phyloP scores from a whole-genome alignment of 1,284 basidiomycete species.

The Apiotrichum laibachii region DNA sequence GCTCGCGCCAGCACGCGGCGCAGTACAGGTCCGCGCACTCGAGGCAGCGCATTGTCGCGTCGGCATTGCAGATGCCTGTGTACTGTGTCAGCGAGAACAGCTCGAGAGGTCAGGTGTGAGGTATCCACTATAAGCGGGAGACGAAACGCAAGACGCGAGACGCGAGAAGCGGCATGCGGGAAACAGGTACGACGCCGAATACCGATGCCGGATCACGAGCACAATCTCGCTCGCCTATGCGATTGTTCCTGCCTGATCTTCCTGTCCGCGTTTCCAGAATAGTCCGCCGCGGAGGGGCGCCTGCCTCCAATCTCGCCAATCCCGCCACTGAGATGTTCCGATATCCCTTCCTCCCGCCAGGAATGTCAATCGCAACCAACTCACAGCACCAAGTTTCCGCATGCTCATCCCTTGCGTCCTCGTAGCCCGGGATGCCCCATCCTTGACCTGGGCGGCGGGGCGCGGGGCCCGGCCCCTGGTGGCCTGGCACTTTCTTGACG shows the following conservation, averaged over 20 bases:
- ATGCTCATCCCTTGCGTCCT: conserved; percentile 37
- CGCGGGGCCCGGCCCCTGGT: conserved; percentile 7
- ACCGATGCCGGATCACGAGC: neutral
- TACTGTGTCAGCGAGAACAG: neutral
- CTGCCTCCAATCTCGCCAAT: no score
- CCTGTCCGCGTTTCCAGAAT: no score
- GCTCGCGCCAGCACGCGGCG: conserved; percentile 39
- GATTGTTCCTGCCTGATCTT: no score
- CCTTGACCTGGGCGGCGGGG: conserved; percentile 26
- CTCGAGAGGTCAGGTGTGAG: no score
- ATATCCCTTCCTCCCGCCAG: no score
- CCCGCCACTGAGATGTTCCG: no score
- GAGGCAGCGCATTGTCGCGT: conserved; percentile 40
- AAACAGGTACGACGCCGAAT: neutral
- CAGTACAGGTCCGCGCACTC: conserved; percentile 50
- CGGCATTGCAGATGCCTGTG: conserved; percentile 46
- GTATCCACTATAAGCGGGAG: no score
- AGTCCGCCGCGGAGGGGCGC: no score
- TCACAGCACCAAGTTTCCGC: conserved; percentile 49
- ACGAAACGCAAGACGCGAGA: neutral
- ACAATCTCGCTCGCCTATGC: neutral
- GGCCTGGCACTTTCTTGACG: conserved; percentile 1
- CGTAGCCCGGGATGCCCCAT: conserved; percentile 40
- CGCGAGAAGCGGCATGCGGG: no score
- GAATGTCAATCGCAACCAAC: no score